phyloP scores from a whole-genome alignment of 331 rosid species.

The Rosa hybrid region DNA sequence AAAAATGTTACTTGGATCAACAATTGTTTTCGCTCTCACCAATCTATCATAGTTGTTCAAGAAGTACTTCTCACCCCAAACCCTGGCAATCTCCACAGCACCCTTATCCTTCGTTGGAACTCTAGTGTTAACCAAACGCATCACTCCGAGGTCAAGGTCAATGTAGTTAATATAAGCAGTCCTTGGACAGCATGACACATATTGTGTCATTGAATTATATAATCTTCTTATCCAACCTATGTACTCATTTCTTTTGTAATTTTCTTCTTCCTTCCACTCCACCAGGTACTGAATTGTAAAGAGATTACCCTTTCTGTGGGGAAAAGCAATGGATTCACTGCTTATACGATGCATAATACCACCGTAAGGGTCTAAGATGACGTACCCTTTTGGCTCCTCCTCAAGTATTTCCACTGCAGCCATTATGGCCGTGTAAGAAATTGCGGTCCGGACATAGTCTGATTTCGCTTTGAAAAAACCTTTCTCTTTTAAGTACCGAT shows the following conservation, averaged over 20 bases:
- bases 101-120: constrained; percentile 6
- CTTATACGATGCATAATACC: constrained; percentile 64
- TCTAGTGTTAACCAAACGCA: constrained; percentile 23
- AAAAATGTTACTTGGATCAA: constrained; percentile 70
- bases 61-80: constrained; percentile 82
- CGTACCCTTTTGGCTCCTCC: constrained; percentile 59
- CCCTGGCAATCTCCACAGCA: constrained; percentile 47
- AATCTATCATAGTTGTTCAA: constrained; percentile 66
- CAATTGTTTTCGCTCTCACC: constrained; percentile 59
- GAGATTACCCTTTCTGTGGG: constrained; percentile 68
- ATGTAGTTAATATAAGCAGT: constrained; percentile 76
- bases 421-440: constrained; percentile 48
- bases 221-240: constrained; percentile 62
- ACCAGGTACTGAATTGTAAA: constrained; percentile 65
- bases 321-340: constrained; percentile 67
- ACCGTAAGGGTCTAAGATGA: constrained; percentile 71
- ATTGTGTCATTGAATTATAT: constrained; percentile 56
- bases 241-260: constrained; percentile 44
- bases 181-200: constrained; percentile 74
- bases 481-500: constrained; percentile 46
- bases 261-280: constrained; percentile 54
- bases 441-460: constrained; percentile 50
- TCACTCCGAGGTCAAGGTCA: constrained; percentile 71
- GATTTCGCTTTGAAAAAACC: constrained; percentile 72
- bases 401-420: constrained; percentile 44